Percentiles rank a stretch among this genome's conserved stretches.
Conservation (phyloP, 768 basidiomycete species). For the Boletus pseudopeckii region DNA sequence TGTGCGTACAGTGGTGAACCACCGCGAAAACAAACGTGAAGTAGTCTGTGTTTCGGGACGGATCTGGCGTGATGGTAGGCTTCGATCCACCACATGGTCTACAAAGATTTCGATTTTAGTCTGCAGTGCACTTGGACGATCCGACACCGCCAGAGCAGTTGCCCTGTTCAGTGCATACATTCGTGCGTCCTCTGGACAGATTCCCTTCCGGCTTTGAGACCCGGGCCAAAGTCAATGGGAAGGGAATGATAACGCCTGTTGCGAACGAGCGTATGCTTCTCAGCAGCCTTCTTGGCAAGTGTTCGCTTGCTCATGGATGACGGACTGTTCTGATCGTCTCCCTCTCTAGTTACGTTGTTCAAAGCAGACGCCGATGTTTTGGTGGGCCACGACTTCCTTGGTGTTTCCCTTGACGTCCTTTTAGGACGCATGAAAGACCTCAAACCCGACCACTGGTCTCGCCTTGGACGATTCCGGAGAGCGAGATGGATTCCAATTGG, state of each 20-base stretch:
- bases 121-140: constrained; percentile 82
- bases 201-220: constrained; percentile 85
- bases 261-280: constrained; percentile 84
- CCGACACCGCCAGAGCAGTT: constrained; percentile 85
- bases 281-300: constrained; percentile 69
- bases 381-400: constrained; percentile 92
- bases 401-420: constrained; percentile 84
- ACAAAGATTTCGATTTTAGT: not conserved
- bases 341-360: constrained; percentile 58
- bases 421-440: constrained; percentile 88
- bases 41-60: constrained; percentile 81
- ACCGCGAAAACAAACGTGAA: constrained; percentile 91
- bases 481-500: constrained; percentile 80
- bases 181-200: constrained; percentile 83
- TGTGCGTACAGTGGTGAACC: constrained; percentile 88
- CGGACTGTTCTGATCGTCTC: not conserved
- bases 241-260: constrained; percentile 68
- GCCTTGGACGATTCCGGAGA: constrained; percentile 85
- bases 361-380: constrained; percentile 93
- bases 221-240: constrained; percentile 58
- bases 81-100: not conserved
- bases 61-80: constrained; percentile 72
- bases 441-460: constrained; percentile 91
- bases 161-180: constrained; percentile 79
- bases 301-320: constrained; percentile 6